Percentiles rank a stretch among this genome's conserved stretches.
Evolutionary conservation across 768 basidiomycete species (phyloP).

Genomic region (Termitomyces sp.): DNA sequence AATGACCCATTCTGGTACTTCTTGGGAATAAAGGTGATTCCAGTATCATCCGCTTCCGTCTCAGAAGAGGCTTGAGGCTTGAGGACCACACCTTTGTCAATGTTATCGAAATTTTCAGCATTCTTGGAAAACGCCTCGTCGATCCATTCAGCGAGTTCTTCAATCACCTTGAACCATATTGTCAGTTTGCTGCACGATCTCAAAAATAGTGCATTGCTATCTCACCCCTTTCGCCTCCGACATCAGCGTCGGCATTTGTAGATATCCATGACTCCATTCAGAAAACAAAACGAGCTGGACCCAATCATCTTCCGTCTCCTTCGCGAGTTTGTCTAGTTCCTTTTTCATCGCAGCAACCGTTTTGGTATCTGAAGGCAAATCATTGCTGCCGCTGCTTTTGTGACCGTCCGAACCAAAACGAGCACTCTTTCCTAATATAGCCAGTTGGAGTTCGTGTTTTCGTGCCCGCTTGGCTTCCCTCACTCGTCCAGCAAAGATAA

Average conservation of each 20-base stretch:
- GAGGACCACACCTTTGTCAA: neutral
- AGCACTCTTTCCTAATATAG: conserved; percentile 55
- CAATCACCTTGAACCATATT: conserved; percentile 44
- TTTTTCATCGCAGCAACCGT: conserved; percentile 39
- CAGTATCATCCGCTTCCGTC: conserved; percentile 65
- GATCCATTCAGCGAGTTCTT: conserved; percentile 90
- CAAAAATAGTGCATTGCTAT: neutral
- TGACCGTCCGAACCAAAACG: conserved; percentile 58
- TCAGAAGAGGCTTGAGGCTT: conserved; percentile 29
- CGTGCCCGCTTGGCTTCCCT: conserved; percentile 89
- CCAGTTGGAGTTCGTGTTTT: conserved; percentile 65
- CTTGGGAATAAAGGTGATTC: conserved; percentile 58
- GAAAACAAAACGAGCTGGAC: conserved; percentile 90
- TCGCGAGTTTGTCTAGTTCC: conserved; percentile 55
- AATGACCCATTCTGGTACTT: conserved; percentile 14
- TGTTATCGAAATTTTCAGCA: conserved; percentile 9
- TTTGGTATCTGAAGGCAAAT: conserved; percentile 21
- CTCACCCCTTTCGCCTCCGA: conserved; percentile 64
- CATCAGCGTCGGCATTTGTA: conserved; percentile 92
- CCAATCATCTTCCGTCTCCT: conserved; percentile 89
- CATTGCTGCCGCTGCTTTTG: conserved; percentile 45
- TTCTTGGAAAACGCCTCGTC: conserved; percentile 50
- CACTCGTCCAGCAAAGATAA: conserved; percentile 94
- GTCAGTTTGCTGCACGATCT: neutral
- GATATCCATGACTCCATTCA: conserved; percentile 96